phyloP scores from a whole-genome alignment of 495 filamentous ascomycete genomes.

The Xylaria nigripes region DNA sequence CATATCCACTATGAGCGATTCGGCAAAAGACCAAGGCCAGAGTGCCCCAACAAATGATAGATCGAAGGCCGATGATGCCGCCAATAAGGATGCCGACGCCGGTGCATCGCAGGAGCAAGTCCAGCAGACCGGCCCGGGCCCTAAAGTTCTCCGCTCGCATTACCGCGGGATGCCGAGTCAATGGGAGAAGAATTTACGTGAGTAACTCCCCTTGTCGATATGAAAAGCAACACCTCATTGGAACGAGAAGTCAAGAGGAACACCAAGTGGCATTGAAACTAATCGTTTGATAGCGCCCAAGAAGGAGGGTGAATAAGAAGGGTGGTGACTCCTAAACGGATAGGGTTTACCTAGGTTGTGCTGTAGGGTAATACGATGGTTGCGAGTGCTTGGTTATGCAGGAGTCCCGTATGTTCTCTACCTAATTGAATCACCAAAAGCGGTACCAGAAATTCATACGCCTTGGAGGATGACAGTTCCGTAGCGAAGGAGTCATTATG shows the following conservation, averaged over 20 bases:
- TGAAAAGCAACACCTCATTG: too few relatives aligned
- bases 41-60: neutral
- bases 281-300: constrained; percentile 14
- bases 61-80: neutral
- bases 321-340: neutral
- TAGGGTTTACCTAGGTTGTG: neutral
- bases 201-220: neutral
- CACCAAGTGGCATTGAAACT: too few relatives aligned
- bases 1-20: neutral
- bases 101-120: neutral
- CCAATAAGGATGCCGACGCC: neutral
- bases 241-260: too few relatives aligned
- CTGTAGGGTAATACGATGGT: too few relatives aligned
- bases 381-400: neutral
- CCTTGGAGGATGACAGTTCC: too few relatives aligned
- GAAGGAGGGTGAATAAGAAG: constrained; percentile 14
- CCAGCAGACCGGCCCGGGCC: constrained; percentile 3
- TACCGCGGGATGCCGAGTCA: constrained; percentile 25
- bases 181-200: constrained; percentile 27
- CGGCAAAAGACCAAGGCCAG: constrained; percentile 1
- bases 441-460: too few relatives aligned
- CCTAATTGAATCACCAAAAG: too few relatives aligned
- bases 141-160: constrained; percentile 12
- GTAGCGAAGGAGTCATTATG: too few relatives aligned
- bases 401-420: neutral